Percentiles rank a stretch among this genome's conserved stretches.
These are phyloP conservation scores for Daldinia sp. DNA, from an alignment of 2,329 filamentous ascomycete species.

Conservation along the genomic window DNA sequence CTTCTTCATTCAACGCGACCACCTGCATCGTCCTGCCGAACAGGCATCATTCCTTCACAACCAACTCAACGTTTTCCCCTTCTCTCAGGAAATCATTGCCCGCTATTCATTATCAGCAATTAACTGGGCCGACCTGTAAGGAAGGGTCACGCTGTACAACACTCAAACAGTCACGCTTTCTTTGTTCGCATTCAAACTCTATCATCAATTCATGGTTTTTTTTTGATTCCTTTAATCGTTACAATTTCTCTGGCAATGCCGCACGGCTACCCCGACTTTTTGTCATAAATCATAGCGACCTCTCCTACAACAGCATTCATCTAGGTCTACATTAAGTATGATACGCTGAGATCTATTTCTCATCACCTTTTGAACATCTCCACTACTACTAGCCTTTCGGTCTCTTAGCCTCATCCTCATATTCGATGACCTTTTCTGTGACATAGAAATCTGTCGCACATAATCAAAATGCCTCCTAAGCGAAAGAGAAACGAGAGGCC, in stretches of 20 bases:
- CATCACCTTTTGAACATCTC: constrained; percentile 19
- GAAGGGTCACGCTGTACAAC: constrained; percentile 47
- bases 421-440: constrained; percentile 46
- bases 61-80: constrained; percentile 33
- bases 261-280: constrained; percentile 11
- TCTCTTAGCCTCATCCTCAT: constrained; percentile 24
- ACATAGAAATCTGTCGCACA: constrained; percentile 37
- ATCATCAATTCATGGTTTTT: constrained; percentile 23
- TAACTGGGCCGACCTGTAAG: constrained; percentile 37
- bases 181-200: constrained; percentile 36
- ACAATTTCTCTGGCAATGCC: constrained; percentile 21
- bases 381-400: constrained; percentile 36
- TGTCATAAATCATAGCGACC: not conserved
- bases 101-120: constrained; percentile 28
- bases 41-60: constrained; percentile 15
- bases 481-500: constrained; percentile 69
- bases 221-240: constrained; percentile 23
- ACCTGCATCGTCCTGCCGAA: constrained; percentile 6
- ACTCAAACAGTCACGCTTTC: constrained; percentile 41
- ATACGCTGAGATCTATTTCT: constrained; percentile 39
- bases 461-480: constrained; percentile 66
- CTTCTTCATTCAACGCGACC: constrained; percentile 40
- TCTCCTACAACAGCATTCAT: constrained; percentile 6
- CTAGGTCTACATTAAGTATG: constrained; percentile 34
- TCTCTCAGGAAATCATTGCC: constrained; percentile 27